Evolutionary conservation across 495 filamentous ascomycete species (phyloP), one percentile per base, ranked within the genome.

Genomic region (Platismatia glauca): DNA sequence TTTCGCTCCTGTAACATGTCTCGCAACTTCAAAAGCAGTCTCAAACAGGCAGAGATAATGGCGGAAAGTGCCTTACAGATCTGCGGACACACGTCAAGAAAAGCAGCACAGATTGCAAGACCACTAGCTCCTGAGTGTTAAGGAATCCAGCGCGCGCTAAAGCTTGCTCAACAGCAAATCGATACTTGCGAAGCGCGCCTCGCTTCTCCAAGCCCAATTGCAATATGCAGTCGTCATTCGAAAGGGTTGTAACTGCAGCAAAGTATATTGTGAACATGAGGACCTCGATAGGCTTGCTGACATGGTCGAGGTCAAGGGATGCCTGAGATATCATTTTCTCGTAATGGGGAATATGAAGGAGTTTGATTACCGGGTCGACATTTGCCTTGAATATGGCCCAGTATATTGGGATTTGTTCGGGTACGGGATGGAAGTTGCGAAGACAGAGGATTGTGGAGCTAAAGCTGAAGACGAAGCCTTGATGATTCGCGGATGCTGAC

Each of bases 321-420:
- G 78, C 77, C 48, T 70, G 70, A 59, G 72, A 72, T 7, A 80
- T 60, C 3, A 65, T 63, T 0, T 71, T 63, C 58, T 73, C 66
- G 4, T 67, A 71, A 13, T 73, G 69, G 7, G 79, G 78, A n/a
- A 74, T 62, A 65, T 81, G 79, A 50, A 81, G 64, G 2, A 80
- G 59, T 58, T 75, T 79, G 53, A 77, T 46, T 0, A 79, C 57
- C 7, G 77, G 73, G 64, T 79, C 73, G 5, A 81, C 74, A 59
- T 90, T 89, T 59, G 86, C 81, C 59, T 81, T 74, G 69, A 82
- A 95, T 13, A 81, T 77, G 60, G 84, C 78, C 85, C 87, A 91
- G 52, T 89, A 81, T 29, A 81, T 79, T 4, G 83, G 79, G 11
- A 88, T 82, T 64, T 87, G 84, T 13, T 80, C 79, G 0, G 80